Base-by-base conservation (phyloP, 176 grass and related monocot genomes). In the Cenchrus fungigraminus region DNA sequence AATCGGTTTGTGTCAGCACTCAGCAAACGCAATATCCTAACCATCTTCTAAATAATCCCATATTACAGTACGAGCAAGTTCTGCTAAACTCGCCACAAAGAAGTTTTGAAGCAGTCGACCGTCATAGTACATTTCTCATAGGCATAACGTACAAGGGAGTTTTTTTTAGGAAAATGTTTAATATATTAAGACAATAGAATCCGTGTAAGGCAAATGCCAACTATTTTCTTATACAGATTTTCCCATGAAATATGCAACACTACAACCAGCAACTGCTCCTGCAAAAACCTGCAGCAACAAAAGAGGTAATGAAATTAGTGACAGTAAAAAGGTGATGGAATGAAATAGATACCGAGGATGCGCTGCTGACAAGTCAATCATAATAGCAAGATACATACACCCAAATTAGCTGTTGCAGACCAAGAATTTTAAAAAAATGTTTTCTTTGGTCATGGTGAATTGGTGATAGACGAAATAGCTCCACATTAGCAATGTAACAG, bases 191-290 rank as follows among this genome's bases (percentile, higher is more conserved):
- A 34, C 25, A 29, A 12, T 70, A 76, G 20, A 79, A 76, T 68
- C 59, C 68, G 70, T 47, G 42, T 80, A 76, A 86, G 78, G 9
- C 82, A 89, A 75, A 70, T 37, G 3, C 44, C 22, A 74, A 61
- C 56, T 85, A 52, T 73, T 74, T 79, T 37, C 76, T 92, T 83
- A 94, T 86, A 94, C 76, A 90, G 90, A 85, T 73, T 81, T 92
- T 62, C 86, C 90, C 71, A 90, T 84, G 19, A 96, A 75, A 77
- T 84, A 94, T 2, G 94, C 88, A 40, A 96, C 68, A 57, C 77
- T 76, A 78, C 91, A 92, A 70, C 97, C 97, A 70, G 97, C 88
- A 68, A 99, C 28, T 17, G 92, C 94, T 87, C 97, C 97, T 16
- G 81, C 79, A 88, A 86, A 90, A 86, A 99, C 97, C 97, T 99